phyloP scores from a whole-genome alignment of 768 basidiomycete species.

The Russula vinacea region DNA sequence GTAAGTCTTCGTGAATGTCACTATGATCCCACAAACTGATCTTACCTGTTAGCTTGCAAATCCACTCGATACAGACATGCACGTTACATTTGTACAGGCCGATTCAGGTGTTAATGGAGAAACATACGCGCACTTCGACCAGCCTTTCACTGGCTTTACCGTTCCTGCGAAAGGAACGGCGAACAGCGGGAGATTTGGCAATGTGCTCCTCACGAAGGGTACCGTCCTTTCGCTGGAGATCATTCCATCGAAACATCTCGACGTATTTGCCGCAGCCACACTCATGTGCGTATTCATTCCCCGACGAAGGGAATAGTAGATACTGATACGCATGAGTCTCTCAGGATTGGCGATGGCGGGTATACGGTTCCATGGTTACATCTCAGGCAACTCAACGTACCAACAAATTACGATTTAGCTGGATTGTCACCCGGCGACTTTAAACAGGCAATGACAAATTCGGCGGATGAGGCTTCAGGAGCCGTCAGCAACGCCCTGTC shows the following conservation, averaged over 20 bases:
- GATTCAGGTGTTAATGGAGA: conserved; percentile 51
- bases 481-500: not conserved
- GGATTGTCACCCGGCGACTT: conserved; percentile 5
- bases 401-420: conserved; percentile 44
- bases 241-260: conserved; percentile 52
- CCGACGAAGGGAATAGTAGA: not conserved
- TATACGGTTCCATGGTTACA: conserved; percentile 68
- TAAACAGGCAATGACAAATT: conserved; percentile 12
- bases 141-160: conserved; percentile 52
- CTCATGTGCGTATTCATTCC: conserved; percentile 34
- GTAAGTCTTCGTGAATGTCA: conserved; percentile 37
- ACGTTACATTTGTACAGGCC: conserved; percentile 55
- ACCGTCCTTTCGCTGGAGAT: conserved; percentile 55
- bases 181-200: conserved; percentile 55
- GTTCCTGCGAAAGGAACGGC: conserved; percentile 56
- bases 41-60: conserved; percentile 44
- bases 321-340: not conserved
- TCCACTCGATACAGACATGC: conserved; percentile 55
- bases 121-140: conserved; percentile 57
- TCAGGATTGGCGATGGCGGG: conserved; percentile 48
- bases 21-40: not conserved
- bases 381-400: conserved; percentile 50
- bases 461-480: not conserved
- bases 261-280: conserved; percentile 51
- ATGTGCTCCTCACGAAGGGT: conserved; percentile 60